Conservation (phyloP, 495 filamentous ascomycete species). For the Xylaria telfairii region DNA sequence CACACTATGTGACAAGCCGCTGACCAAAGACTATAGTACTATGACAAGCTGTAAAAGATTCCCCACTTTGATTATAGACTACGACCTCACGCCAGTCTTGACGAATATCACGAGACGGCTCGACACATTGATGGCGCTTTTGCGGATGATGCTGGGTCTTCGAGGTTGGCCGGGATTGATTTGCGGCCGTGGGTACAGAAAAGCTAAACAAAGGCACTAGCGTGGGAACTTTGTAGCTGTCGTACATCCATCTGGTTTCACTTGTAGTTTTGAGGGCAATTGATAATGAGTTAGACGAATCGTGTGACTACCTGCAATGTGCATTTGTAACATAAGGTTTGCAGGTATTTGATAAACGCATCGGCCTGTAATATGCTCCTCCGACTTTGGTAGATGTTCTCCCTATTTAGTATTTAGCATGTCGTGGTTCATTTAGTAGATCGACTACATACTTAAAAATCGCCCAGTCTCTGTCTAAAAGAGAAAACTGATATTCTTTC, state of each 20-base stretch:
- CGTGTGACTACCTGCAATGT: not conserved
- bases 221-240: constrained; percentile 38
- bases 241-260: constrained; percentile 38
- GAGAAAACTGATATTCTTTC: too few species aligned
- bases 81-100: constrained; percentile 45
- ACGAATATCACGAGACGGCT: constrained; percentile 41
- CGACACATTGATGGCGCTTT: constrained; percentile 29
- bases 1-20: constrained; percentile 37
- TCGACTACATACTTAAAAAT: too few species aligned
- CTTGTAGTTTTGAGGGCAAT: constrained; percentile 37
- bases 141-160: constrained; percentile 35
- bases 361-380: not conserved
- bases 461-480: too few species aligned
- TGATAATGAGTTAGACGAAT: constrained; percentile 37
- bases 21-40: constrained; percentile 78
- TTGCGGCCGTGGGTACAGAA: constrained; percentile 40
- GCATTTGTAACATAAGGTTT: not conserved
- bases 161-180: constrained; percentile 37
- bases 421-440: too few species aligned
- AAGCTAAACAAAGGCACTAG: constrained; percentile 40
- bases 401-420: not conserved
- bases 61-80: constrained; percentile 45
- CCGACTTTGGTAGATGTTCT: too few species aligned
- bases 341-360: not conserved
- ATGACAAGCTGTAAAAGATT: constrained; percentile 90